Base-by-base conservation (phyloP, 306 rosid genomes). In the Cucurbita pepo region DNA sequence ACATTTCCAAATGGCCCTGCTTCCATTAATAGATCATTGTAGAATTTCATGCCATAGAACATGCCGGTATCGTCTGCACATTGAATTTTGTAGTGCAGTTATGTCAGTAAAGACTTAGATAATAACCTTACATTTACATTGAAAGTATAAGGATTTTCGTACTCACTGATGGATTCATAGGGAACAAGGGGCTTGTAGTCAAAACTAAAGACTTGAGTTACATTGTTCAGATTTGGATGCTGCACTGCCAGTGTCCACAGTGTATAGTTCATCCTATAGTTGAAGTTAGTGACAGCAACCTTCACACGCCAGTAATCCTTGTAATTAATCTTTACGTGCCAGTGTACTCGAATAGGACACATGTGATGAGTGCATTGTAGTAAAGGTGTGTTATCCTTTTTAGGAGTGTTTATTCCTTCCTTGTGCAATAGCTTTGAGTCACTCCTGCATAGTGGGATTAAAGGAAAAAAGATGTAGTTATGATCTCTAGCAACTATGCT, bases 21-120 rank as follows among this genome's bases (percentile, higher is more conserved):
- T 87, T 90, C 91, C 96, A 92, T 88, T 71, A 92, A 56, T 14
- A 90, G 76, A 79, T 92, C 98, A 74, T 92, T 92, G 84, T 87
- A 90, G 83, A 73, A 92, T 66, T 88, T 90, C 87, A 90, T 87
- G 67, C 98, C 98, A 47, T 90, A 92, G 80, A 92, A 92, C 96
- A 90, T 90, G 37, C 91, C 96, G 43, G 98, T 92, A 73, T 92
- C 98, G 87, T 92, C 98, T 92, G 93, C 86, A 83, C 12, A 62
- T 36, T 67, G 71, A 63, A 47, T 69, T 40, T 47, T 56, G 65
- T 40, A 8, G 61, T 21, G 59, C 56, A 70, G 55, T 22, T 7
- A 4, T 4, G 44, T 75, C 57, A 53, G 10, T 5, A 4, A 71
- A 52, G n/a, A 21, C 10, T 71, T 34, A 38, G 34, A 30, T 30